Percentiles rank a stretch among this genome's conserved stretches.
These are phyloP conservation scores for Colletotrichum tabaci DNA, from an alignment of 2,329 filamentous ascomycete genomes.

Conservation along the genomic window DNA sequence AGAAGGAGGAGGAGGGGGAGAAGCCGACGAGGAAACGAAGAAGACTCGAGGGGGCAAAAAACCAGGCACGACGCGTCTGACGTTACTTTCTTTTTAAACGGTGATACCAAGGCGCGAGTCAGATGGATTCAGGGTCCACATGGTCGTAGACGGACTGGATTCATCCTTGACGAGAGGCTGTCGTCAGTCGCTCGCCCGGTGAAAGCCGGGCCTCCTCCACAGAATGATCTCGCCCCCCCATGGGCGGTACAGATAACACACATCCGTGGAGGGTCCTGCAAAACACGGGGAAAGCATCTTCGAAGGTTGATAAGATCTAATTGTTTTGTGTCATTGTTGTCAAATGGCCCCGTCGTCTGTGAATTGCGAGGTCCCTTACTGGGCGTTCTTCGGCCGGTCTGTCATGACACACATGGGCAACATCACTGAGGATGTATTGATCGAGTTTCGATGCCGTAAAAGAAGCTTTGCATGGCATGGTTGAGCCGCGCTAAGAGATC, in stretches of 20 bases:
- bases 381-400: conserved; percentile 34
- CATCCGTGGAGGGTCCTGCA: conserved; percentile 1
- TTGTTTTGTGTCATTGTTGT: conserved; percentile 36
- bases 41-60: conserved; percentile 17
- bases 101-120: conserved; percentile 29
- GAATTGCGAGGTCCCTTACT: conserved; percentile 1
- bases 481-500: conserved; percentile 39
- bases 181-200: conserved; percentile 34
- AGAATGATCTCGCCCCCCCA: conserved; percentile 38
- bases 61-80: conserved; percentile 20
- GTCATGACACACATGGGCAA: neutral
- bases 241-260: conserved; percentile 39
- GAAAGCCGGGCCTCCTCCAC: conserved; percentile 35
- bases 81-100: conserved; percentile 31
- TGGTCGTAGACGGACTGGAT: conserved; percentile 7
- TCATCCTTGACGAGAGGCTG: conserved; percentile 28
- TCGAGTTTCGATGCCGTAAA: conserved; percentile 40
- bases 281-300: conserved; percentile 30
- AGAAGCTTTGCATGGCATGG: conserved; percentile 40
- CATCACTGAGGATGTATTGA: conserved; percentile 24
- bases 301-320: conserved; percentile 35
- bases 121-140: conserved; percentile 33
- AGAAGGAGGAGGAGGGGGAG: neutral
- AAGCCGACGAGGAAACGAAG: conserved; percentile 11
- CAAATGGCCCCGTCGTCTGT: conserved; percentile 4